Evolutionary conservation across 2,329 filamentous ascomycete species (phyloP).

Genomic region (Exophiala alcalophila): DNA sequence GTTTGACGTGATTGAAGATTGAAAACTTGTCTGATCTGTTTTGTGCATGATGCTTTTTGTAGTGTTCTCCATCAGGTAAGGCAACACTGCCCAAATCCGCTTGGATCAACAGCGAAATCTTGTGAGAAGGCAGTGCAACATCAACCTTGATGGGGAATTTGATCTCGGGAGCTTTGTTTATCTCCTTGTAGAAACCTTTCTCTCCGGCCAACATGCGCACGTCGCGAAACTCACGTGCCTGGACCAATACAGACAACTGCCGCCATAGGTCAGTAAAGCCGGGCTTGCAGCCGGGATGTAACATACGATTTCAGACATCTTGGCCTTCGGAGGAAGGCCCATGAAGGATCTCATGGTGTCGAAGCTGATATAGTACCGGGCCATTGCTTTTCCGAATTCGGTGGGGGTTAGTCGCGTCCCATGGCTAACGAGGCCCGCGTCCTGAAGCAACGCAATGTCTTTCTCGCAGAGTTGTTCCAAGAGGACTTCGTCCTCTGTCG

Average conservation of each 20-base stretch:
- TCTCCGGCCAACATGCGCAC: slow-evolving; percentile 69
- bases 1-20: slow-evolving; percentile 66
- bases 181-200: slow-evolving; percentile 64
- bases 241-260: slow-evolving; percentile 64
- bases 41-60: slow-evolving; percentile 50
- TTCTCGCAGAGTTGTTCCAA: slow-evolving; percentile 69
- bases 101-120: slow-evolving; percentile 75
- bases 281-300: not conserved
- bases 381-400: slow-evolving; percentile 76
- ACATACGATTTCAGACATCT: slow-evolving; percentile 66
- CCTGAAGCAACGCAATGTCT: slow-evolving; percentile 63
- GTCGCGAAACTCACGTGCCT: slow-evolving; percentile 70
- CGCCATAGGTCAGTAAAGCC: slow-evolving; percentile 2
- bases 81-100: slow-evolving; percentile 67
- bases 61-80: slow-evolving; percentile 57
- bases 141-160: slow-evolving; percentile 69
- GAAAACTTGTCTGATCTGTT: slow-evolving; percentile 51
- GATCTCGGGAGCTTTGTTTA: slow-evolving; percentile 68
- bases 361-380: slow-evolving; percentile 75
- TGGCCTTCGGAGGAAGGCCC: slow-evolving; percentile 58
- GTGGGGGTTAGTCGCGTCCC: slow-evolving; percentile 58
- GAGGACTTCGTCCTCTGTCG: slow-evolving; percentile 57
- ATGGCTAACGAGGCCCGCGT: slow-evolving; percentile 55
- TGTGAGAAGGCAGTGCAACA: slow-evolving; percentile 65
- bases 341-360: slow-evolving; percentile 74